Conservation (phyloP, 768 basidiomycete species). For the Roridomyces roridus region DNA sequence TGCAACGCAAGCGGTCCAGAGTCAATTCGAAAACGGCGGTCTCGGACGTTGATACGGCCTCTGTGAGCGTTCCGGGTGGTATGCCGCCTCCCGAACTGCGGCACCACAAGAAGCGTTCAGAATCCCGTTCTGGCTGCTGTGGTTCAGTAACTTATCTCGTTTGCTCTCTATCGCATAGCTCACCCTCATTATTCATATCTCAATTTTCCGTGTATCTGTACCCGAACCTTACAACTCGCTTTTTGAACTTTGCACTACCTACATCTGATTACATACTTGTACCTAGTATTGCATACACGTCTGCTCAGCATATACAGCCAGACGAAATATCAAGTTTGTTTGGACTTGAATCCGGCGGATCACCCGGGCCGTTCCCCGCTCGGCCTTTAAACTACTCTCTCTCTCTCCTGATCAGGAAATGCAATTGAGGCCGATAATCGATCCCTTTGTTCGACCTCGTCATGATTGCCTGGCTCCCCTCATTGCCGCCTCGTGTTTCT, state of each 20-base stretch:
- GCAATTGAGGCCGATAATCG: too few species aligned
- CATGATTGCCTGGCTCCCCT: too few species aligned
- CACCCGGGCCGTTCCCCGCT: too few species aligned
- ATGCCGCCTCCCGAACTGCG: constrained; percentile 37
- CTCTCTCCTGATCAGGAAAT: too few species aligned
- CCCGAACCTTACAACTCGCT: constrained; percentile 13
- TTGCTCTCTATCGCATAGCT: constrained; percentile 13
- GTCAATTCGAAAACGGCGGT: constrained; percentile 39
- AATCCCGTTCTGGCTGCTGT: constrained; percentile 48
- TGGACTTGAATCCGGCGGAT: too few species aligned
- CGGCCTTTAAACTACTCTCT: too few species aligned
- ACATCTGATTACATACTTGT: constrained; percentile 18
- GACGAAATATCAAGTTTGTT: neutral
- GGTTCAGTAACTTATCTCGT: constrained; percentile 47
- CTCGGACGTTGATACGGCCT: constrained; percentile 32
- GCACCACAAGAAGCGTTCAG: constrained; percentile 44
- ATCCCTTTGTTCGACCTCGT: too few species aligned
- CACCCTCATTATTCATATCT: constrained; percentile 20
- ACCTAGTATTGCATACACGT: constrained; percentile 21
- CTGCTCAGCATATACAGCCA: constrained; percentile 18
- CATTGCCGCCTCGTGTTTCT: too few species aligned
- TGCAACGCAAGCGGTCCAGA: constrained; percentile 37
- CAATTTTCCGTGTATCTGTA: constrained; percentile 14
- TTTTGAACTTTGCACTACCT: constrained; percentile 21
- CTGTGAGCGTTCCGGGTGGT: constrained; percentile 41